Percentiles rank a stretch among this genome's conserved stretches.
Conservation (phyloP, 306 rosid species). For the Malus sylvestris region DNA sequence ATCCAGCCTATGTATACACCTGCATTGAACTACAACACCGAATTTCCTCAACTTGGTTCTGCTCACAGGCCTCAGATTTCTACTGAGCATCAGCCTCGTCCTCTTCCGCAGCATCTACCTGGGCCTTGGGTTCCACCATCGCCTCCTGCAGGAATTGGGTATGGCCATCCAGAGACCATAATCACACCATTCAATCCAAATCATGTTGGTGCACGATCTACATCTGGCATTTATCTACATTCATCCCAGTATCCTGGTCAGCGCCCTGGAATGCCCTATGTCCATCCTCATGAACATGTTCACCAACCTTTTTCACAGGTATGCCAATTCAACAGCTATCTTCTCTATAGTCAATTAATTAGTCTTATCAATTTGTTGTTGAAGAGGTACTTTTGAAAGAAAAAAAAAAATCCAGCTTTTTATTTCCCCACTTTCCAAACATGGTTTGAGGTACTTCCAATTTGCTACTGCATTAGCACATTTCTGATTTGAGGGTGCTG, state of each 20-base stretch:
- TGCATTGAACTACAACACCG: conserved; percentile 80
- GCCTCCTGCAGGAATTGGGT: conserved; percentile 68
- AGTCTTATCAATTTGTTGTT: not conserved
- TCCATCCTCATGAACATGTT: conserved; percentile 73
- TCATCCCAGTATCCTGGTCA: conserved; percentile 85
- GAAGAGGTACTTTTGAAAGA: not conserved
- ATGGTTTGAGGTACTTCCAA: not conserved
- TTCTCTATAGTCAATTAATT: not conserved
- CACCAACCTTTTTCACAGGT: conserved; percentile 91
- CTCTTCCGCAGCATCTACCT: conserved; percentile 68
- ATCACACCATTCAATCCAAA: conserved; percentile 65
- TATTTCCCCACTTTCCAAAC: not conserved
- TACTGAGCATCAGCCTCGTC: conserved; percentile 65
- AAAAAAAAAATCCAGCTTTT: not conserved
- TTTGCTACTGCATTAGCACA: not conserved
- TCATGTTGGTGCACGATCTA: conserved; percentile 66
- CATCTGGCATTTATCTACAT: conserved; percentile 70
- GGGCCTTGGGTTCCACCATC: conserved; percentile 72
- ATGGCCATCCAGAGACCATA: conserved; percentile 77
- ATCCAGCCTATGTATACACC: conserved; percentile 88
- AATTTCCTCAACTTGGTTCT: conserved; percentile 94
- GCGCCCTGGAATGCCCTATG: conserved; percentile 77
- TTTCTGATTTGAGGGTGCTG: not conserved
- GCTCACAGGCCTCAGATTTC: conserved; percentile 74
- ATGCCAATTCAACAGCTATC: conserved; percentile 1